Percentiles rank a stretch among this genome's conserved stretches.
Conservation (phyloP, 495 filamentous ascomycete species). For the Cladorrhinum samala region DNA sequence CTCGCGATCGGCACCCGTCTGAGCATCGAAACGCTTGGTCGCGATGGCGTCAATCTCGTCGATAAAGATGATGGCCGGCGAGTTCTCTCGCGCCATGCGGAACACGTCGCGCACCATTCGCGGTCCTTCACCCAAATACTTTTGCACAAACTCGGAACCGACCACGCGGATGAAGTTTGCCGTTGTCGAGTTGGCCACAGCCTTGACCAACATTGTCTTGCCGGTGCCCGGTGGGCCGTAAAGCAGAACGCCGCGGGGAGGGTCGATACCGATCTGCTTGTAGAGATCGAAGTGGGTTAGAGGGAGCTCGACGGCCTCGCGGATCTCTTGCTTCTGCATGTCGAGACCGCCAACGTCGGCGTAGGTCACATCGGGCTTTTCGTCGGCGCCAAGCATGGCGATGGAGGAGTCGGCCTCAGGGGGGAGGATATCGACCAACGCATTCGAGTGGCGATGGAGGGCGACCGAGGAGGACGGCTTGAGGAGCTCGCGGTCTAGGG, state of each 20-base stretch:
- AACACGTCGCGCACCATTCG: slow-evolving; percentile 99
- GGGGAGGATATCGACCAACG: slow-evolving; percentile 94
- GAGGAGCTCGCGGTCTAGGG: slow-evolving; percentile 93
- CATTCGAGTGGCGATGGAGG: slow-evolving; percentile 95
- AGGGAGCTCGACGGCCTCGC: slow-evolving; percentile 93
- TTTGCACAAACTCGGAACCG: slow-evolving; percentile 97
- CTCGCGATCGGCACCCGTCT: slow-evolving; percentile 94
- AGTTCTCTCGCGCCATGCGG: slow-evolving; percentile 97
- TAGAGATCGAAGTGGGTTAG: slow-evolving; percentile 97
- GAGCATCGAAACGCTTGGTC: slow-evolving; percentile 97
- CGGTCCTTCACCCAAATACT: slow-evolving; percentile 94
- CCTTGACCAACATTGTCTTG: slow-evolving; percentile 99
- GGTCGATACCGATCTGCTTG: slow-evolving; percentile 97
- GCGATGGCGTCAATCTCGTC: slow-evolving; percentile 99
- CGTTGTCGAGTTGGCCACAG: slow-evolving; percentile 95
- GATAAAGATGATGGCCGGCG: slow-evolving; percentile 97
- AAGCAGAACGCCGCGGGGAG: slow-evolving; percentile 88
- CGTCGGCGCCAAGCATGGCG: slow-evolving; percentile 91
- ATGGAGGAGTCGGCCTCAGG: slow-evolving; percentile 98
- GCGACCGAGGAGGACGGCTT: slow-evolving; percentile 97
- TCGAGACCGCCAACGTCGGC: slow-evolving; percentile 96
- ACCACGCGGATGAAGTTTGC: slow-evolving; percentile 98
- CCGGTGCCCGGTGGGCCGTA: slow-evolving; percentile 96
- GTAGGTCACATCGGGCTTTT: slow-evolving; percentile 98
- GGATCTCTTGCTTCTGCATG: slow-evolving; percentile 99